Evolutionary conservation across 2,329 filamentous ascomycete genomes (phyloP).

Genomic region (Aspergillus japonicus): DNA sequence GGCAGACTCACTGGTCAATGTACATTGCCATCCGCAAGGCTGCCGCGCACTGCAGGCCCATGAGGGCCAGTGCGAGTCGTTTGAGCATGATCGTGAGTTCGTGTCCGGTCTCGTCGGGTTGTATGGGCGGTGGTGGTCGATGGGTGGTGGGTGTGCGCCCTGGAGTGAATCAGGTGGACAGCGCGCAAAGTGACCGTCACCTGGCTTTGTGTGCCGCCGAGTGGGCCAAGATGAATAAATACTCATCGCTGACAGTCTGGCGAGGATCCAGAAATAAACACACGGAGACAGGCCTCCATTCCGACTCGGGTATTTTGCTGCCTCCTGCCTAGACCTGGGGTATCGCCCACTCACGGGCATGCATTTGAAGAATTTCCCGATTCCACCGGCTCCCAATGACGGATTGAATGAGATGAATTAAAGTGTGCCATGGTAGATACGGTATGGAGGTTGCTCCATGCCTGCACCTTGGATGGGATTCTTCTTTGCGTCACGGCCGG

Average conservation of each 20-base stretch:
- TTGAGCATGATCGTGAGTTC: constrained; percentile 26
- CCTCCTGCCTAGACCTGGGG: neutral
- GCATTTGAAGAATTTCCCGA: neutral
- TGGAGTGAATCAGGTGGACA: neutral
- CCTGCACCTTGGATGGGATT: neutral
- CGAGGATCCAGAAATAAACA: neutral
- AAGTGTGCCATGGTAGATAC: neutral
- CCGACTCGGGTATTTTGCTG: neutral
- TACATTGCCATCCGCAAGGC: constrained; percentile 45
- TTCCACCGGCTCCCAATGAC: neutral
- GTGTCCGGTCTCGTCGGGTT: neutral
- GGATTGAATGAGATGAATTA: neutral
- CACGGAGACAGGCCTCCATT: neutral
- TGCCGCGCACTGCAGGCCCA: constrained; percentile 31
- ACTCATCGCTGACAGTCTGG: neutral
- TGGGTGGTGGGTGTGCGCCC: neutral
- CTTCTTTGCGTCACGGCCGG: neutral
- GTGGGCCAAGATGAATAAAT: neutral
- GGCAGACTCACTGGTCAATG: constrained; percentile 46
- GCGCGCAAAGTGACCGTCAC: neutral
- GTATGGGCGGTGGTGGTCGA: neutral
- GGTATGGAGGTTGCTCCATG: neutral
- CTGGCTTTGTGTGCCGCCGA: neutral
- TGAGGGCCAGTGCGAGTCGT: constrained; percentile 26
- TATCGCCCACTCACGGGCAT: neutral